Conservation (phyloP, 2,329 filamentous ascomycete species). For the Polychaeton citri region DNA sequence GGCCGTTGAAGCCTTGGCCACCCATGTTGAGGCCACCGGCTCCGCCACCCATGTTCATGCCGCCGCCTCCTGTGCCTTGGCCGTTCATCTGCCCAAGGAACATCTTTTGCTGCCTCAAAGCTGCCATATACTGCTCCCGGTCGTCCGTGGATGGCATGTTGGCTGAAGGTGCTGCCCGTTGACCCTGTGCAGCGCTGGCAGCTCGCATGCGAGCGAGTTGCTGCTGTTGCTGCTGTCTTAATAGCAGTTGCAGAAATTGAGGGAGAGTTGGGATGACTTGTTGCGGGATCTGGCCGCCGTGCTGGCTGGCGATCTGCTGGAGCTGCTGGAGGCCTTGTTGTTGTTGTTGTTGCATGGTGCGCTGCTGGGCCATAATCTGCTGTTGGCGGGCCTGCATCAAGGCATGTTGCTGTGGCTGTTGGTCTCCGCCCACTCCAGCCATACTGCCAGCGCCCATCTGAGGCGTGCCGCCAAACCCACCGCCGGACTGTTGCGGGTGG, state of each 20-base stretch:
- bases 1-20: neutral
- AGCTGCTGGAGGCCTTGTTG: constrained; percentile 9
- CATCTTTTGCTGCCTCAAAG: constrained; percentile 13
- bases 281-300: constrained; percentile 10
- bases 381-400: constrained; percentile 8
- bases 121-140: constrained; percentile 19
- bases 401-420: constrained; percentile 7
- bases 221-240: constrained; percentile 8
- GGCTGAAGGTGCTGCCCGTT: neutral
- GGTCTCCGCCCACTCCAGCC: neutral
- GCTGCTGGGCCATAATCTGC: constrained; percentile 4
- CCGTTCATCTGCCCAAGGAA: constrained; percentile 6
- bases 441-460: constrained; percentile 5
- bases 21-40: neutral
- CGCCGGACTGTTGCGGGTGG: constrained; percentile 10
- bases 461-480: constrained; percentile 8
- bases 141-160: constrained; percentile 7
- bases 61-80: constrained; percentile 8
- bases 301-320: constrained; percentile 8
- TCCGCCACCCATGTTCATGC: neutral
- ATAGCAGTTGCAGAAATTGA: constrained; percentile 10
- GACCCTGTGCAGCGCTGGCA: neutral
- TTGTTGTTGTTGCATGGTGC: constrained; percentile 4
- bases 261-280: constrained; percentile 7
- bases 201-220: constrained; percentile 9